Conservation (phyloP, 106 monocot species). For the Allium sativum region DNA sequence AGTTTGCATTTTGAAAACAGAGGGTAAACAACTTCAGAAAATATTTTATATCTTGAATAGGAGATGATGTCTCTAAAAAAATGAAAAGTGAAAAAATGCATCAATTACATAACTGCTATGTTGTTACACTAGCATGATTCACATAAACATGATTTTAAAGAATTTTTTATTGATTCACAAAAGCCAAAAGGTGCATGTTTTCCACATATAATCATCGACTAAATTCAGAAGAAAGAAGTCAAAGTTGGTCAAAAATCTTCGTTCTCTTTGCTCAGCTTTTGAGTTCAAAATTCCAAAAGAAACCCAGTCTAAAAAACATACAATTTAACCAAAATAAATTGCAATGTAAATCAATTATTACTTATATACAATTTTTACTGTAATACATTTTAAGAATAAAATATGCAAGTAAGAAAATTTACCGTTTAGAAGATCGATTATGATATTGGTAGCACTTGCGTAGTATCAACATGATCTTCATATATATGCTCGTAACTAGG, state of each 20-base stretch:
- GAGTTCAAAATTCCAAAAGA: background rate
- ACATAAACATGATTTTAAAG: background rate
- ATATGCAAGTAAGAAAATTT: no score
- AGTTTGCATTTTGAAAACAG: no score
- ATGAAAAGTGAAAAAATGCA: background rate
- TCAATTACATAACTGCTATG: background rate
- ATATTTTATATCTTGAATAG: background rate
- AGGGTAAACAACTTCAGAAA: background rate
- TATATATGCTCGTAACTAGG: no score
- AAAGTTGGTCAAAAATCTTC: background rate
- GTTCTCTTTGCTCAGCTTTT: background rate
- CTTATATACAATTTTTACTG: no score
- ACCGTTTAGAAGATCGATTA: no score
- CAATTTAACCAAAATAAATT: background rate
- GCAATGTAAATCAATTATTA: background rate
- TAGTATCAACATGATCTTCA: no score
- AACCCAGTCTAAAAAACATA: conserved; percentile 1
- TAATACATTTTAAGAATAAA: no score
- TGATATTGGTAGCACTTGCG: no score
- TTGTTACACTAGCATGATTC: background rate
- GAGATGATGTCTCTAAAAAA: no score
- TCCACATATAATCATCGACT: background rate
- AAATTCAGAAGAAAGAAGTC: background rate
- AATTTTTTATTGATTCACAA: background rate
- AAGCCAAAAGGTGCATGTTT: no score